Evolutionary conservation across 176 grass and related monocot genomes (phyloP).

Genomic region (Aegilops tauschii): DNA sequence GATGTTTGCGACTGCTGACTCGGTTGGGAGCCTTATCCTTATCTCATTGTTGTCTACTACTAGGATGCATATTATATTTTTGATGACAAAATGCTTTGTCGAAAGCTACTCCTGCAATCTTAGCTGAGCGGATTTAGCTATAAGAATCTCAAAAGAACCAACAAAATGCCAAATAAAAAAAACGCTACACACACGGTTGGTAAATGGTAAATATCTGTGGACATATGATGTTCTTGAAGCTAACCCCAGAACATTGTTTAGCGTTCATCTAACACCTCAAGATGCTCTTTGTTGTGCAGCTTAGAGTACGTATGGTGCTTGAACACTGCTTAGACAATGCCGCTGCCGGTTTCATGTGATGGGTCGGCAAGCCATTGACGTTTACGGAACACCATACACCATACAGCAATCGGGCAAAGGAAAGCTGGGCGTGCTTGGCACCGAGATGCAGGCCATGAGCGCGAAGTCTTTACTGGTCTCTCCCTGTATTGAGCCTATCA

Average conservation of each 20-base stretch:
- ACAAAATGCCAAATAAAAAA: not conserved
- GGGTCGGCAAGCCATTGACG: not conserved
- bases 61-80: not conserved
- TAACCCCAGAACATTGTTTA: not conserved
- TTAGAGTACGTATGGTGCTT: slow-evolving; percentile 81
- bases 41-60: not conserved
- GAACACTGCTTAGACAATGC: slow-evolving; percentile 67
- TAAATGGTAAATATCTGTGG: not conserved
- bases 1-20: slow-evolving; percentile 2
- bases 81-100: not conserved
- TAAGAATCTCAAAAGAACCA: not conserved
- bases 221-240: not conserved
- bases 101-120: not conserved
- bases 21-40: slow-evolving; percentile 2
- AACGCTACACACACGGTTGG: not conserved
- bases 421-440: not conserved
- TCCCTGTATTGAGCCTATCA: not conserved
- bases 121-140: not conserved
- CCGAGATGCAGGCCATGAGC: not conserved
- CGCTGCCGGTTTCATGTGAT: slow-evolving; percentile 40
- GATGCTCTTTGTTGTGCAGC: slow-evolving; percentile 41
- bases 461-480: not conserved
- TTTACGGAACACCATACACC: not conserved
- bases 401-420: slow-evolving; percentile 2
- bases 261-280: not conserved